Conservation (phyloP, 495 filamentous ascomycete genomes). For the Aspergillus ellipticus region DNA sequence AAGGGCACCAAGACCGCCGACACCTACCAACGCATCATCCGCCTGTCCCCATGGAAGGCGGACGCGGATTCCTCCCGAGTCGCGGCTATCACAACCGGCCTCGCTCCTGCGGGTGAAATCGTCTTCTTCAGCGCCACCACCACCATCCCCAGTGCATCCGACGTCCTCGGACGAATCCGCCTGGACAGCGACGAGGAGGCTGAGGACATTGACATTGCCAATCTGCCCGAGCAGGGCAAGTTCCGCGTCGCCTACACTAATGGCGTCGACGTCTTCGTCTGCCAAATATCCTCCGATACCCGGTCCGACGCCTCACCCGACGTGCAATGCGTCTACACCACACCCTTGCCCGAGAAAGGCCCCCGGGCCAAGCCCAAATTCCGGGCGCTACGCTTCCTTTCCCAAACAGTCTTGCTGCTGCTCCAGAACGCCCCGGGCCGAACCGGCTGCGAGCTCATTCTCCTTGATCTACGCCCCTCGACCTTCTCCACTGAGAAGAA, state of each 20-base stretch:
- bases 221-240: constrained; percentile 46
- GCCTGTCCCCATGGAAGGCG: constrained; percentile 59
- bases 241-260: constrained; percentile 79
- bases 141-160: constrained; percentile 50
- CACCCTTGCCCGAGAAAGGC: constrained; percentile 52
- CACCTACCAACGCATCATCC: constrained; percentile 74
- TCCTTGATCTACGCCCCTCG: constrained; percentile 47
- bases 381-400: constrained; percentile 72
- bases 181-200: constrained; percentile 62
- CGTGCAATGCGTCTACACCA: constrained; percentile 58
- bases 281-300: constrained; percentile 33
- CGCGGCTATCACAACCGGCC: constrained; percentile 69
- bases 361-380: constrained; percentile 45
- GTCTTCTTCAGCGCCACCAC: constrained; percentile 69
- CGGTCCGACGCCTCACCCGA: constrained; percentile 47
- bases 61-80: constrained; percentile 50
- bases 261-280: constrained; percentile 63
- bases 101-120: constrained; percentile 70
- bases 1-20: constrained; percentile 45
- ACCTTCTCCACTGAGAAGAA: constrained; percentile 1
- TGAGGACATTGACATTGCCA: constrained; percentile 74
- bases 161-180: constrained; percentile 64
- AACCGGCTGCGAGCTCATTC: constrained; percentile 63
- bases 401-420: constrained; percentile 46
- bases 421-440: constrained; percentile 53